Conservation (phyloP, 768 basidiomycete species). For the Boletus sp. region DNA sequence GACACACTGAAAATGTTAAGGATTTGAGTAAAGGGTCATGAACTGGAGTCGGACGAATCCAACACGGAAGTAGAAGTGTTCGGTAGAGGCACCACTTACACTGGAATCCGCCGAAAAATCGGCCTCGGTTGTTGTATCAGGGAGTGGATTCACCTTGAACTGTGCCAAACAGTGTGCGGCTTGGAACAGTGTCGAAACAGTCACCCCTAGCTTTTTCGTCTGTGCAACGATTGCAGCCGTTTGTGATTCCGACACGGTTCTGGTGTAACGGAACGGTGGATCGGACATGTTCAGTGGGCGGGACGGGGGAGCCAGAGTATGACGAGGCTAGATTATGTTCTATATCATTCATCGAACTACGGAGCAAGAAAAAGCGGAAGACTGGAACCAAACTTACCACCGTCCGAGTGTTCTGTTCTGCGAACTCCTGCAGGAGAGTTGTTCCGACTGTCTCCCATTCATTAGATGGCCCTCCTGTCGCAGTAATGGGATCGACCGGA, state of each 20-base stretch:
- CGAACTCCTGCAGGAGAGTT: slow-evolving; percentile 13
- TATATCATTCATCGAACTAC: background rate
- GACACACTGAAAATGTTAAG: slow-evolving; percentile 1
- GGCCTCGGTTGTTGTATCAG: slow-evolving; percentile 8
- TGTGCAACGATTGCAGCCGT: slow-evolving; percentile 9
- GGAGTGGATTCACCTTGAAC: slow-evolving; percentile 20
- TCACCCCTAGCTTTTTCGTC: slow-evolving; percentile 9
- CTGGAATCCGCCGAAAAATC: slow-evolving; percentile 8
- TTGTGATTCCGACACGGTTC: background rate
- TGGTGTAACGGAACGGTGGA: slow-evolving; percentile 1
- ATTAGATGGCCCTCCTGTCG: slow-evolving; percentile 19
- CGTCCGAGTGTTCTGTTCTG: background rate
- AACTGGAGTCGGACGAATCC: background rate
- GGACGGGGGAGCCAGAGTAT: slow-evolving; percentile 7
- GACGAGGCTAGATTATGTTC: background rate
- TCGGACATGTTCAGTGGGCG: slow-evolving; percentile 6
- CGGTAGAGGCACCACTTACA: slow-evolving; percentile 5
- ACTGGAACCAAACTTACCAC: slow-evolving; percentile 5
- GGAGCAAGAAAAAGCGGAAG: too few species aligned
- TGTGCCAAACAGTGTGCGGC: slow-evolving; percentile 24
- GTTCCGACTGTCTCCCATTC: slow-evolving; percentile 17
- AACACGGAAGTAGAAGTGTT: too few species aligned
- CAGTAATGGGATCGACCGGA: slow-evolving; percentile 24
- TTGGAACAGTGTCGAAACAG: slow-evolving; percentile 17
- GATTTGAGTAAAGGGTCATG: background rate